Evolutionary conservation across 2,329 filamentous ascomycete species (phyloP).

Genomic region (Pyrenochaeta sp.): DNA sequence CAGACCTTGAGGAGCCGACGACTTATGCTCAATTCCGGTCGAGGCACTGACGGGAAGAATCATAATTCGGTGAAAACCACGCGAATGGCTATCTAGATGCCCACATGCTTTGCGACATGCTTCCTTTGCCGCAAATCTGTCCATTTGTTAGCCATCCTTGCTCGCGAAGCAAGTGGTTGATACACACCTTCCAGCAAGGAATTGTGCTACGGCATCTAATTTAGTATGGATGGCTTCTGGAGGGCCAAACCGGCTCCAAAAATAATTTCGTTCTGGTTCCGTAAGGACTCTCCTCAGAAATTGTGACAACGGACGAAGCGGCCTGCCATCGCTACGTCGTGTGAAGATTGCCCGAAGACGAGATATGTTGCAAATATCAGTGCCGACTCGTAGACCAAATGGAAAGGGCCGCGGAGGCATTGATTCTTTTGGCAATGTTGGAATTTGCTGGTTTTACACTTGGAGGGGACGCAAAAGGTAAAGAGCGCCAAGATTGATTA

Average conservation of each 20-base stretch:
- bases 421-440: no score
- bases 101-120: constrained; percentile 56
- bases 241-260: constrained; percentile 36
- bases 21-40: constrained; percentile 12
- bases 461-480: no score
- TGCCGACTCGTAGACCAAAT: constrained; percentile 73
- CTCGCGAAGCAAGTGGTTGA: neutral
- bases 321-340: constrained; percentile 10
- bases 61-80: constrained; percentile 49
- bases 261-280: constrained; percentile 40
- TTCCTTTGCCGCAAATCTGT: constrained; percentile 61
- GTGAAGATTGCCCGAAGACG: constrained; percentile 69
- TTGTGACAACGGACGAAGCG: constrained; percentile 12
- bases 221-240: constrained; percentile 13
- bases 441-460: no score
- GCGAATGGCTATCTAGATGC: constrained; percentile 25
- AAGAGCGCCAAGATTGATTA: no score
- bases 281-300: constrained; percentile 40
- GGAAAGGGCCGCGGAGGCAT: constrained; percentile 65
- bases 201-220: constrained; percentile 27
- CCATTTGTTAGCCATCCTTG: constrained; percentile 10
- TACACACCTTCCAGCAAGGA: constrained; percentile 47
- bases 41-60: constrained; percentile 38
- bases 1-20: constrained; percentile 32
- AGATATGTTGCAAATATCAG: constrained; percentile 75